These are phyloP conservation scores for Kodamaea sp. DNA, from an alignment of 1,139 yeast genomes.

Conservation along the genomic window DNA sequence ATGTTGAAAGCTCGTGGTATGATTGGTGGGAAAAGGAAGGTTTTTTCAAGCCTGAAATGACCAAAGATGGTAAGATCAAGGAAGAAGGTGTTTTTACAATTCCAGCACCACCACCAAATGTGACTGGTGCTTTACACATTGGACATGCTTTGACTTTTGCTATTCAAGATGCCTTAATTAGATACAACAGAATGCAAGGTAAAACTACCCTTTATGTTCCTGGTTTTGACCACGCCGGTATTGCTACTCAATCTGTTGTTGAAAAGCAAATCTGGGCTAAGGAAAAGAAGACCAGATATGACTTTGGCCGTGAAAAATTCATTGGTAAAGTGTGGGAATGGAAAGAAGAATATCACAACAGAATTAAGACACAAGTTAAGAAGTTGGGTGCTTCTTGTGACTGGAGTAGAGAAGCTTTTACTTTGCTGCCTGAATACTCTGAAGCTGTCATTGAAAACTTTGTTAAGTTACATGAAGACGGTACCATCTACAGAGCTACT, in stretches of 20 bases:
- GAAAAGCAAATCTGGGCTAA: conserved; percentile 93
- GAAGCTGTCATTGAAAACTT: conserved; percentile 89
- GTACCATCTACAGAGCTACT: conserved; percentile 89
- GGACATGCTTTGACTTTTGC: conserved; percentile 97
- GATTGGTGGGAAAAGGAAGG: conserved; percentile 95
- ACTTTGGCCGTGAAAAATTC: conserved; percentile 88
- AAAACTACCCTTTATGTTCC: conserved; percentile 90
- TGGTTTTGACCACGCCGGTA: conserved; percentile 99
- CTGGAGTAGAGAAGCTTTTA: conserved; percentile 93
- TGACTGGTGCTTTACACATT: conserved; percentile 97
- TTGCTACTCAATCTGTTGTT: conserved; percentile 97
- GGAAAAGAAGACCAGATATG: conserved; percentile 89
- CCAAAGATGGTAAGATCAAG: conserved; percentile 67
- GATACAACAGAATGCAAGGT: conserved; percentile 97
- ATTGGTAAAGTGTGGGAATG: conserved; percentile 93
- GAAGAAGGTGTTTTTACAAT: conserved; percentile 84
- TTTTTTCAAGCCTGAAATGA: conserved; percentile 81
- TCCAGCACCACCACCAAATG: conserved; percentile 99
- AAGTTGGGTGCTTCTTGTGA: conserved; percentile 95
- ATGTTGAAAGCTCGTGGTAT: conserved; percentile 97
- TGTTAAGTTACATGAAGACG: conserved; percentile 88
- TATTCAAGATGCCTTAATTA: conserved; percentile 87
- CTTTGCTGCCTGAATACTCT: conserved; percentile 75
- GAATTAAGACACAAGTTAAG: conserved; percentile 80
- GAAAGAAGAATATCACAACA: conserved; percentile 90